Conservation (phyloP, 2,329 filamentous ascomycete genomes). For the Talaromyces sp. region DNA sequence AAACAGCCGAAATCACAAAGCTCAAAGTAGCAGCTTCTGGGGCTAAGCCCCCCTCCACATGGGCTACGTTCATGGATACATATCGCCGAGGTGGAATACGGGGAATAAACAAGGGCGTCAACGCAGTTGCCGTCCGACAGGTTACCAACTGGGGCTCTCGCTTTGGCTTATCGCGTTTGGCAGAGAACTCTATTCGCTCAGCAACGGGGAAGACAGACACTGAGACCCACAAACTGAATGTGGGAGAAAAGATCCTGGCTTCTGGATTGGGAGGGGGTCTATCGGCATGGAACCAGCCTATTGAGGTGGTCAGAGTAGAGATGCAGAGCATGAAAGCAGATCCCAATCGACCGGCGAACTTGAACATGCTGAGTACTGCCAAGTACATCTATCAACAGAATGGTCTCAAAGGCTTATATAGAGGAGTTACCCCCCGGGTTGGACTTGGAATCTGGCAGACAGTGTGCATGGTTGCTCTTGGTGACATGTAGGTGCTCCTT, state of each 20-base stretch:
- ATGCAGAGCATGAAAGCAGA: conserved; percentile 99
- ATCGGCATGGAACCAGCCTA: conserved; percentile 98
- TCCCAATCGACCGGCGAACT: conserved; percentile 97
- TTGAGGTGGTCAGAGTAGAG: conserved; percentile 98
- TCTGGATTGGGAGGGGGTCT: conserved; percentile 88
- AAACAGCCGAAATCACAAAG: conserved; percentile 99
- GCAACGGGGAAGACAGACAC: conserved; percentile 77
- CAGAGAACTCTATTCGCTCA: conserved; percentile 85
- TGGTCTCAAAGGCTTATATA: conserved; percentile 89
- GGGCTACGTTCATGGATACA: conserved; percentile 95
- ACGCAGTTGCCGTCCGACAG: conserved; percentile 96
- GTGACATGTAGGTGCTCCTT: conserved; percentile 78
- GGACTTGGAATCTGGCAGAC: conserved; percentile 98
- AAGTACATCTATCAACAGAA: conserved; percentile 89
- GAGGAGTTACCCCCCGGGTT: conserved; percentile 90
- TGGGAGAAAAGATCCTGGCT: conserved; percentile 85
- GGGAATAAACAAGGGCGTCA: conserved; percentile 98
- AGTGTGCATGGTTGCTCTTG: conserved; percentile 98
- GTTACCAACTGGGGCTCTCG: conserved; percentile 99
- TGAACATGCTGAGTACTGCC: conserved; percentile 84
- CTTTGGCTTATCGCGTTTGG: conserved; percentile 89
- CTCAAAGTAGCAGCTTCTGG: conserved; percentile 87
- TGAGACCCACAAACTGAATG: conserved; percentile 76
- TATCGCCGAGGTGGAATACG: conserved; percentile 90
- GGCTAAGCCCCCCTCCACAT: conserved; percentile 84